Conservation (phyloP, 2,329 filamentous ascomycete species). For the Clarireedia homoeocarpa region DNA sequence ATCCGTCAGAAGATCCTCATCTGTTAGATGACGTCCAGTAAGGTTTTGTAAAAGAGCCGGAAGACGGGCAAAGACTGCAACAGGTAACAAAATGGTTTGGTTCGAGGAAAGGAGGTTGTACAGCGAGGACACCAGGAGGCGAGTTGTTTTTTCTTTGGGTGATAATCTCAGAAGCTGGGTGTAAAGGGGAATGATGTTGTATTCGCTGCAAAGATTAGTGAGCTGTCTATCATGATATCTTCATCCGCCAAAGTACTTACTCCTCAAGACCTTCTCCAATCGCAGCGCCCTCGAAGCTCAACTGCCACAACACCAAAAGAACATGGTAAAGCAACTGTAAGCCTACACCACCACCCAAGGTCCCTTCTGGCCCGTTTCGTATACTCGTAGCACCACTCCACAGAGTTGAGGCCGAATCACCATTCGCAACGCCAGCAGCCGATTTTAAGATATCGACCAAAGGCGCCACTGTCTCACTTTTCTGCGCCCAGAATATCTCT, state of each 20-base stretch:
- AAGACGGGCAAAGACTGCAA: conserved; percentile 78
- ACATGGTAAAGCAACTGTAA: conserved; percentile 92
- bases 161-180: conserved; percentile 87
- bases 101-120: conserved; percentile 72
- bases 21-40: conserved; percentile 52
- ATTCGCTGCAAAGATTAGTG: conserved; percentile 54
- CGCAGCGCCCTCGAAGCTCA: conserved; percentile 82
- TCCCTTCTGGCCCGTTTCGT: conserved; percentile 55
- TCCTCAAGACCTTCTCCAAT: conserved; percentile 73
- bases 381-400: conserved; percentile 49
- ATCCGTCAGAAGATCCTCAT: conserved; percentile 57
- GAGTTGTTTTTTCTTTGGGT: conserved; percentile 95
- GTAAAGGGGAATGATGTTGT: conserved; percentile 86
- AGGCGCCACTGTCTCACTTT: conserved; percentile 75
- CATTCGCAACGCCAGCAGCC: conserved; percentile 66
- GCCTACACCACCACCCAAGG: conserved; percentile 73
- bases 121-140: conserved; percentile 81
- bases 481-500: conserved; percentile 83
- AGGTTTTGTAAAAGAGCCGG: conserved; percentile 59
- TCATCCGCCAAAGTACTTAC: conserved; percentile 42
- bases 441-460: conserved; percentile 75
- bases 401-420: conserved; percentile 49
- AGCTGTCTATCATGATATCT: conserved; percentile 13
- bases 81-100: conserved; percentile 68
- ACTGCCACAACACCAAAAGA: conserved; percentile 87